A percentile compares a stretch with the other conserved stretches of the same genome.
Evolutionary conservation across 2,329 filamentous ascomycete genomes (phyloP).

Genomic region (Aspergillus fumigatiaffinis): DNA sequence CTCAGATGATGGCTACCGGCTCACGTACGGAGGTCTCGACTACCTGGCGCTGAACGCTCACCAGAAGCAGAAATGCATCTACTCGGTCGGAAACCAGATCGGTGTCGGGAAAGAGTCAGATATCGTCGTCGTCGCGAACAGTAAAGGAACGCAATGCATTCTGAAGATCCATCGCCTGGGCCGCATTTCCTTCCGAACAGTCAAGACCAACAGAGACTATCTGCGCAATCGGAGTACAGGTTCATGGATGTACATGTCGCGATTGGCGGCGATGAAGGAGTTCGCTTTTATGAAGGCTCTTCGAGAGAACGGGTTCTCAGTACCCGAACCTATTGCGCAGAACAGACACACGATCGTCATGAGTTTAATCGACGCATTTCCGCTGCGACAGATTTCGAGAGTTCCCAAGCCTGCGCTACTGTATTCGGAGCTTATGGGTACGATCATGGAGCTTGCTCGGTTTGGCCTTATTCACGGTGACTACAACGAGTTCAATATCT

Average conservation of each 20-base stretch:
- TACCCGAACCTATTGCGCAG: constrained; percentile 82
- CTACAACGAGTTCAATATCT: constrained; percentile 98
- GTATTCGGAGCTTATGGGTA: constrained; percentile 84
- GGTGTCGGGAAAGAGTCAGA: constrained; percentile 98
- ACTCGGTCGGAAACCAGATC: constrained; percentile 90
- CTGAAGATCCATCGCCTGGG: constrained; percentile 95
- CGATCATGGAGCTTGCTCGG: constrained; percentile 78
- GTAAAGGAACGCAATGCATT: constrained; percentile 71
- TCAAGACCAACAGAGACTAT: constrained; percentile 95
- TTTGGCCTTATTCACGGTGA: constrained; percentile 94
- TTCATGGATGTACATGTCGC: constrained; percentile 97
- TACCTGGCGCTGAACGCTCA: constrained; percentile 94
- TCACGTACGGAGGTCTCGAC: constrained; percentile 95
- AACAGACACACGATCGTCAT: constrained; percentile 96
- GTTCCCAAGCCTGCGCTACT: constrained; percentile 80
- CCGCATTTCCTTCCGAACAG: constrained; percentile 92
- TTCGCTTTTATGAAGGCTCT: constrained; percentile 91
- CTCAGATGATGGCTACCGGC: constrained; percentile 82
- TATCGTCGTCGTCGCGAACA: constrained; percentile 86
- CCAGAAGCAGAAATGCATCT: constrained; percentile 72
- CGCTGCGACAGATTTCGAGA: constrained; percentile 78
- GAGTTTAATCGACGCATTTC: constrained; percentile 87
- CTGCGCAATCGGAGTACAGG: constrained; percentile 74
- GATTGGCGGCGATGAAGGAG: constrained; percentile 89
- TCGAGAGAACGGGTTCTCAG: constrained; percentile 76